Evolutionary conservation across 768 basidiomycete species (phyloP).

Genomic region (Hygrophorus russula): DNA sequence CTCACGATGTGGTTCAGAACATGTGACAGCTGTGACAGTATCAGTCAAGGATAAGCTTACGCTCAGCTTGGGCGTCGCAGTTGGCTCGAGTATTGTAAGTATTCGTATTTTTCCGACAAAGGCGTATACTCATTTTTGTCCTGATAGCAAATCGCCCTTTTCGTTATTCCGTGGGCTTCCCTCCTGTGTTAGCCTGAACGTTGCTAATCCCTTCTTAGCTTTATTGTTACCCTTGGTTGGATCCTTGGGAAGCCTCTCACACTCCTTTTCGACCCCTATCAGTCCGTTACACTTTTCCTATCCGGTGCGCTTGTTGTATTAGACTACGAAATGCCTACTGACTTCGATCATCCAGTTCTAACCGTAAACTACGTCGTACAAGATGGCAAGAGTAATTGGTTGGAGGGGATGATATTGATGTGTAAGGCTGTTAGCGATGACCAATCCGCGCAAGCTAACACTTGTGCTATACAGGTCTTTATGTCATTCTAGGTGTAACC

Average conservation of each 20-base stretch:
- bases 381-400: constrained; percentile 85
- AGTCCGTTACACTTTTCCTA: constrained; percentile 54
- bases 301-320: constrained; percentile 20
- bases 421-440: constrained; percentile 16
- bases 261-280: constrained; percentile 80
- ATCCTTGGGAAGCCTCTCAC: constrained; percentile 67
- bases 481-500: constrained; percentile 8
- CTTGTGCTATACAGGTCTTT: not conserved
- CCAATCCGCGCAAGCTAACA: not conserved
- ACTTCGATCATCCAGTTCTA: constrained; percentile 34
- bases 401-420: constrained; percentile 71
- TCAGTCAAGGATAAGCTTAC: constrained; percentile 86
- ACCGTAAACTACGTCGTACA: constrained; percentile 79
- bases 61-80: constrained; percentile 81
- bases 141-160: constrained; percentile 49
- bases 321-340: not conserved
- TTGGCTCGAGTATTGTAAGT: constrained; percentile 72
- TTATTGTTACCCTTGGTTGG: constrained; percentile 76
- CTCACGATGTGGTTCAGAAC: constrained; percentile 35
- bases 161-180: constrained; percentile 30
- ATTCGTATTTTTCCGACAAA: not conserved
- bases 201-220: constrained; percentile 21
- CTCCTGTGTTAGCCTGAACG: not conserved
- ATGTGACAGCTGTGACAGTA: constrained; percentile 85
- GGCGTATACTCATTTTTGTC: constrained; percentile 2